Percentiles rank a stretch among this genome's conserved stretches.
phyloP scores from a whole-genome alignment of 139 green algal species.

The Tetraselmis striata region DNA sequence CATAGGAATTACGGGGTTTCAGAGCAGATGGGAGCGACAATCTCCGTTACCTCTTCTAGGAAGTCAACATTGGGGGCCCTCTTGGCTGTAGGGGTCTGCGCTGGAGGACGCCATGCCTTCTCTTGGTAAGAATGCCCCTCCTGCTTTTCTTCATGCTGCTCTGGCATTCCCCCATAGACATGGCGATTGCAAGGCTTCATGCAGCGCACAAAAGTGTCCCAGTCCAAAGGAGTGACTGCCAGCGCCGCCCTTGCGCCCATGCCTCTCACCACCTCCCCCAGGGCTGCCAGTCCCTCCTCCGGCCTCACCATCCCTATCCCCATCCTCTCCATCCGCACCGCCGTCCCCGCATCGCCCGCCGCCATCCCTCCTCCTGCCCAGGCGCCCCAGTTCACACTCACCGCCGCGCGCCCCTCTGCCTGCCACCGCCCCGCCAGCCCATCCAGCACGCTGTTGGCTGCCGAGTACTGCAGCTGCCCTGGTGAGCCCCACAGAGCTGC shows the following conservation, averaged over 20 bases:
- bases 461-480: constrained; percentile 72
- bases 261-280: constrained; percentile 29
- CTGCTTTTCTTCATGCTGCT: no score
- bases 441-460: constrained; percentile 68
- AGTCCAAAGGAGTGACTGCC: constrained; percentile 12
- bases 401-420: not conserved
- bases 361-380: constrained; percentile 47
- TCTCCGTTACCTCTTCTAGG: no score
- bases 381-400: constrained; percentile 34
- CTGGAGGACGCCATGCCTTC: no score
- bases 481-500: constrained; percentile 59
- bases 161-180: not conserved
- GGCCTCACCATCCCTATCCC: constrained; percentile 48
- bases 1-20: no score
- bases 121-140: no score
- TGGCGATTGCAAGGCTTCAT: not conserved
- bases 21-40: no score
- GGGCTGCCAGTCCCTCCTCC: constrained; percentile 32
- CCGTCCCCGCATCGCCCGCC: constrained; percentile 20
- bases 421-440: constrained; percentile 10
- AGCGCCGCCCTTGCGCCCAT: not conserved
- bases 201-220: not conserved
- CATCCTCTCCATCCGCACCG: constrained; percentile 39
- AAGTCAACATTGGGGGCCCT: no score
- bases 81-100: no score